Base-by-base conservation (phyloP, 495 filamentous ascomycete genomes). In the Collariella sp. region DNA sequence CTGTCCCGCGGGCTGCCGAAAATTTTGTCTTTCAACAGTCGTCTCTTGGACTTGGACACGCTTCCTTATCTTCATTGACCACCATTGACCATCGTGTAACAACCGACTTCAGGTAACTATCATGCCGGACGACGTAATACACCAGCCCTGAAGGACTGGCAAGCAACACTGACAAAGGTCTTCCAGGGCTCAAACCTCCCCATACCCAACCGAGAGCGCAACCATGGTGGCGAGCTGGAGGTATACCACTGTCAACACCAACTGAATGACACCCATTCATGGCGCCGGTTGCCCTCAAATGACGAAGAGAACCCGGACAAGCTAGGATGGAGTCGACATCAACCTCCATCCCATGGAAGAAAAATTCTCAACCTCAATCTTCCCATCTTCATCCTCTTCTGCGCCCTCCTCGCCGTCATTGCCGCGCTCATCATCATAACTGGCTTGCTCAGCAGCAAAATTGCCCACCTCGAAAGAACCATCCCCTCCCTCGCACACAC, bases 161-260 rank as follows among this genome's bases (percentile, higher is more conserved):
- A 3, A 12, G 11, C 5, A 11, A 1, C 2, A 19, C 36, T 38
- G 23, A 50, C 33, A 12, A 19, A n/a, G 16, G 1, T 38, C 3
- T 19, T 11, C 3, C 6, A 52, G 35, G 50, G 50, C n/a, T 5
- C 38, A 7, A 44, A 52, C 20, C 50, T 52, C 12, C 50, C 50
- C 16, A 52, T 52, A 11, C 50, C 50, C 5, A 43, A 41, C 49
- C 36, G 26, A 3, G 50, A 44, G 29, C 50, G 50, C 11, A 52
- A 52, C 39, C n/a, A 44, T 23, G 50, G 50, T 13, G 40, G 50
- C 12, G 23, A 19, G 9, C 18, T 52, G n/a, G 26, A 44, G 38
- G 40, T 52, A 0, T 52, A 35, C 22, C 29, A 48, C 4, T 16
- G n/a, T 6, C 46, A 40, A 7, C 46, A 50, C 24, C 49, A n/a